Evolutionary conservation across 228 moss, liverwort and hornwort genomes (phyloP), one percentile per base, ranked within the genome.

Genomic region (Sphagnum magellanicum): DNA sequence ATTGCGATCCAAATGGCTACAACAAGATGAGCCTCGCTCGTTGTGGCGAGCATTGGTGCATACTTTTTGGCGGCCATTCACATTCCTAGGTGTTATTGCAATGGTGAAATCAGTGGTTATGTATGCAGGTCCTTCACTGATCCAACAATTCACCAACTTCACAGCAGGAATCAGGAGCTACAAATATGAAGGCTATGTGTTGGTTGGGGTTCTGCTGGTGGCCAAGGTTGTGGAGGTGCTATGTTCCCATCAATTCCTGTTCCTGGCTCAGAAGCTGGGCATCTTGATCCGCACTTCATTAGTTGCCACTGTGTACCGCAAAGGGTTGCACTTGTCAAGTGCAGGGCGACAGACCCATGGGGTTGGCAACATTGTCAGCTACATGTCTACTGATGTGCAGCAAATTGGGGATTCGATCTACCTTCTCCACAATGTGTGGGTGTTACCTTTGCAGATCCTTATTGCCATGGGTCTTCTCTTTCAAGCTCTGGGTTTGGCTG

Each of bases 321-420:
- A 95, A 70, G 92, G 95, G 5, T 81, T 95, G 17, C 77, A 92
- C n/a, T 86, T 95, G 49, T 87, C 95, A 32, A 87, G 71, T 60
- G 70, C 77, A 12, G 81, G 89, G 55, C 89, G 95, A 6, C 75
- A 80, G 58, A 76, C 76, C 49, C 95, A 95, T 63, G 95, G 95
- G 3, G 68, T 90, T 6, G 95, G 95, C 17, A 89, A 92, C 74
- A 95, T 95, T 13, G 95, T 95, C 53, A 95, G 89, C 50, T 92
- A 95, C 71, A 95, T 95, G 95, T 78, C 92, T 16, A 84, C 87
- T 4, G 95, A 95, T 50, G 90, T 92, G 70, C 90, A 92, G 79
- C 79, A 74, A 69, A 74, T 95, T 76, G 77, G 88, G 6, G 95
- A 95, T 67, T 76, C 77, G 50, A 71, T 82, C 51, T 53, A 77